Base-by-base conservation (phyloP, 2,329 filamentous ascomycete species). In the Emergomyces africanus region DNA sequence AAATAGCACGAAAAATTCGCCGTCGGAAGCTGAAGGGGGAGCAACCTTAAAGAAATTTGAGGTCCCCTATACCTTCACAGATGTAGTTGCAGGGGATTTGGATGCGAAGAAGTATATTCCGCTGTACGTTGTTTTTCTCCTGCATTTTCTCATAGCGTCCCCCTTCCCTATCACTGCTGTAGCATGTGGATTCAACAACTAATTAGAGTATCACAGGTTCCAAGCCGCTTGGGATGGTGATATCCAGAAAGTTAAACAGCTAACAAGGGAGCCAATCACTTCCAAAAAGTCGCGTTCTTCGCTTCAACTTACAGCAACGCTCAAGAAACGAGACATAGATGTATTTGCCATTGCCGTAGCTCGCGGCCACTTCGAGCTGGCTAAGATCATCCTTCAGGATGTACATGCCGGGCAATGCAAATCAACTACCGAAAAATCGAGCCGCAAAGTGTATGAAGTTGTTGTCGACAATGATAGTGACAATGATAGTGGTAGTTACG, bases 321-420 rank as follows among this genome's bases (percentile, higher is more conserved):
- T 62, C 1, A 87, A 90, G 66, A 61, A 65, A 0, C 64, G 70
- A 2, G 61, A 66, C 1, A 78, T 84, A 61, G 82, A 74, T 12
- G 84, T 87, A 0, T 89, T 92, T 66, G 82, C 81, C 0, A 74
- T 94, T 55, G 85, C 88, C 0, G 80, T 88, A 53, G 68, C 86
- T 4, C 81, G 81, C 30, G 85, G 86, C 0, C 85, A 92, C 64
- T 70, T 79, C 50, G 78, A 83, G 0, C 74, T 85, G 14, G 87
- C 88, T 0, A 79, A 76, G 60, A 80, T 79, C 1, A 82, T 94
- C 30, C 75, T 94, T 8, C 84, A 87, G 60, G 90, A 94, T 62
- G 78, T 81, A 0, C 78, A 82, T 50, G 83, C 82, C 2, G 89
- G 94, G 66, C 90, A 86, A 46, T 18, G 25, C 71, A 75, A 79